Evolutionary conservation across 805 yeast genomes (phyloP), one percentile per base, ranked within the genome.

Genomic region (Yueomyces sinensis): DNA sequence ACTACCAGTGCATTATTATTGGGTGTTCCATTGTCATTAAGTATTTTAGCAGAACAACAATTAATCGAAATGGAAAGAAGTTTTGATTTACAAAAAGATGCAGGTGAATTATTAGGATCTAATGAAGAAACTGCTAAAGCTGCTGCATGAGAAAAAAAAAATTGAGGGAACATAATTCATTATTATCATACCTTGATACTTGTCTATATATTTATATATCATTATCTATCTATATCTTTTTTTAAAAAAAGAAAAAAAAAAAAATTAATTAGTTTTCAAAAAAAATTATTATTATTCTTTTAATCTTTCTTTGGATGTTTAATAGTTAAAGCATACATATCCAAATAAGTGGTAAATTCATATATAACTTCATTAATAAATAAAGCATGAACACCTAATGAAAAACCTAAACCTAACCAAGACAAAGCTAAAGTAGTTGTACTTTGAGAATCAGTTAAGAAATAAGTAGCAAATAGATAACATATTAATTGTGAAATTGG

Each of bases 61-160:
- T 72, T 87, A 58, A 75, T 78, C 55, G 96, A 87, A 65, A 72
- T 83, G 78, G 96, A 87, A 67, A 84, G 82, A 66, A 91, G 86
- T 56, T 76, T 84, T 70, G 74, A 79, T 38, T 63, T 80, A 52
- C 89, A 80, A 59, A 80, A 77, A 58, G 77, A 79, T 41, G 79
- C 86, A 18, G 77, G 73, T 50, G 86, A 76, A 39, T 71, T 80
- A 31, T 62, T 81, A 49, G 80, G 84, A 30, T 76, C 80, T 41
- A 81, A 82, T 41, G 68, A 76, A 25, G 15, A 25, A 13, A 22
- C 7, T 22, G 28, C 28, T 25, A 25, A 11, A 25, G 28, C 28
- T 22, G 11, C 24, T 22, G 24, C 24, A 7, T 22, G 11, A 11
- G 24, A 22, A 11, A 22, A 7, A 22, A 22, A 7, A n/a, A n/a